These are phyloP conservation scores for Lentinus tigrinus DNA, from an alignment of 768 basidiomycete genomes.

Conservation along the genomic window DNA sequence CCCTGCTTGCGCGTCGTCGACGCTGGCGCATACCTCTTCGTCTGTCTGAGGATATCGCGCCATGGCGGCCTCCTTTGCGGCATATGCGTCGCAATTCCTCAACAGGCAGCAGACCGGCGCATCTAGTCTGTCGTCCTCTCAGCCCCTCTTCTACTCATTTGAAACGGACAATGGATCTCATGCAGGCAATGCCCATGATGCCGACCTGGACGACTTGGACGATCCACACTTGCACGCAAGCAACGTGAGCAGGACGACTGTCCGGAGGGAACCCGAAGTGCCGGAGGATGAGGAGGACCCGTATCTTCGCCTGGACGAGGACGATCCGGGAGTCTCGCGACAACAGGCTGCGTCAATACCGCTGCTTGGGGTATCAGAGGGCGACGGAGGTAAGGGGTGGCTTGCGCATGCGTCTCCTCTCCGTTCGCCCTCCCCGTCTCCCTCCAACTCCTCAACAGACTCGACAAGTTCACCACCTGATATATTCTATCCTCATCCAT, in stretches of 20 bases:
- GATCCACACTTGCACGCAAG: slow-evolving; percentile 69
- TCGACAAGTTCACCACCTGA: slow-evolving; percentile 44
- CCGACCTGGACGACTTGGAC: slow-evolving; percentile 66
- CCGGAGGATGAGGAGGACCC: slow-evolving; percentile 50
- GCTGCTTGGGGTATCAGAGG: slow-evolving; percentile 42
- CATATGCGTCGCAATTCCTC: slow-evolving; percentile 81
- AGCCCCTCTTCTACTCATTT: slow-evolving; percentile 89
- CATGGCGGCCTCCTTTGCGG: slow-evolving; percentile 73
- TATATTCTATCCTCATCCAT: slow-evolving; percentile 34
- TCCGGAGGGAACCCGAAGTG: slow-evolving; percentile 27
- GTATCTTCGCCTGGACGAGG: slow-evolving; percentile 73
- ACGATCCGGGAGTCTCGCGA: slow-evolving; percentile 43
- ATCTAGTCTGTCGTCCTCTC: slow-evolving; percentile 57
- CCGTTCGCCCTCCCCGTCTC: slow-evolving; percentile 43
- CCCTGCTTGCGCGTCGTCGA: neutral
- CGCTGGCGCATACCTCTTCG: neutral
- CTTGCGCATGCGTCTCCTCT: slow-evolving; percentile 74
- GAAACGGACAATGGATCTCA: slow-evolving; percentile 71
- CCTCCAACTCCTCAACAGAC: slow-evolving; percentile 41
- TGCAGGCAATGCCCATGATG: slow-evolving; percentile 44
- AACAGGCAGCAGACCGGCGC: slow-evolving; percentile 50
- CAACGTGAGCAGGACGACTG: slow-evolving; percentile 31
- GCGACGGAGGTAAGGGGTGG: slow-evolving; percentile 52
- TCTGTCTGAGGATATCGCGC: neutral
- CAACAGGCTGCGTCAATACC: slow-evolving; percentile 37